A percentile compares a stretch with the other conserved stretches of the same genome.
phyloP scores from a whole-genome alignment of 2,329 filamentous ascomycete species.

The Eutypa lata region DNA sequence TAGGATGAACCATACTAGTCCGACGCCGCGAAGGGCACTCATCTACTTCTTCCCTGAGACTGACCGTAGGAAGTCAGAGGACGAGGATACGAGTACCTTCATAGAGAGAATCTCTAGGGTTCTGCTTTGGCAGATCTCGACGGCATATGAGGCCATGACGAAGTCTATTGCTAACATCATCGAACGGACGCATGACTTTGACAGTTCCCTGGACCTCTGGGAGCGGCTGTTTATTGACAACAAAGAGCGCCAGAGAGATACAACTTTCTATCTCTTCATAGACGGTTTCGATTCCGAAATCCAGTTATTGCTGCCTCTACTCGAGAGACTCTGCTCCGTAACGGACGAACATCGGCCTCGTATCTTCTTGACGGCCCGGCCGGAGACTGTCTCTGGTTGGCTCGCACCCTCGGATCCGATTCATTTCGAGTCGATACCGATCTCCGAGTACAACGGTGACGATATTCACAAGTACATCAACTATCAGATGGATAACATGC shows the following conservation, averaged over 20 bases:
- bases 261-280: slow-evolving; percentile 30
- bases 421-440: slow-evolving; percentile 17
- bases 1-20: slow-evolving; percentile 15
- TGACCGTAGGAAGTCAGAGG: slow-evolving; percentile 26
- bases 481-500: slow-evolving; percentile 28
- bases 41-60: slow-evolving; percentile 28
- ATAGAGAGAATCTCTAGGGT: slow-evolving; percentile 23
- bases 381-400: slow-evolving; percentile 15
- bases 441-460: slow-evolving; percentile 21
- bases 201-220: slow-evolving; percentile 27
- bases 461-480: slow-evolving; percentile 30
- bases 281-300: slow-evolving; percentile 25
- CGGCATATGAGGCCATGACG: slow-evolving; percentile 29
- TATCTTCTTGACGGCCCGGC: slow-evolving; percentile 24
- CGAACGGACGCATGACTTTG: slow-evolving; percentile 21
- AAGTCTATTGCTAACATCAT: slow-evolving; percentile 27
- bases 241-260: slow-evolving; percentile 26
- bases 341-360: slow-evolving; percentile 19
- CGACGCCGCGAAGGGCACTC: slow-evolving; percentile 22
- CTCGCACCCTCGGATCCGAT: slow-evolving; percentile 10
- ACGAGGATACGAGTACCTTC: slow-evolving; percentile 18
- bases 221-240: slow-evolving; percentile 29
- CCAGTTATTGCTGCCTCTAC: slow-evolving; percentile 14
- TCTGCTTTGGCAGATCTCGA: slow-evolving; percentile 30
- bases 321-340: slow-evolving; percentile 19